Evolutionary conservation across 1,284 basidiomycete genomes (phyloP), one percentile per base, ranked within the genome.

Genomic region (Melanopsichium pennsylvanicum): DNA sequence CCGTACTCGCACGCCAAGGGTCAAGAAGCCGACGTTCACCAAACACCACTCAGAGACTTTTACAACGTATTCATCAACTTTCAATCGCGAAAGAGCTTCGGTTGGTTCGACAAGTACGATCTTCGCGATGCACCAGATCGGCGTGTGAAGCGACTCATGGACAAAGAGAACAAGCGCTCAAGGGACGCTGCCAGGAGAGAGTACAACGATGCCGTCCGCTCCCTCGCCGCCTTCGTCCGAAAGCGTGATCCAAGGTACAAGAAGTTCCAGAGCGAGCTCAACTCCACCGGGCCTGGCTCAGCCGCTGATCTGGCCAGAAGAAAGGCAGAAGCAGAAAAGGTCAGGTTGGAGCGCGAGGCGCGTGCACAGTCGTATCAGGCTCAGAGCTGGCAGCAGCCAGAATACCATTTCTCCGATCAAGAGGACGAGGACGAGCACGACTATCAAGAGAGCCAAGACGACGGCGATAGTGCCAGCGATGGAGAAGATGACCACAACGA

Each of bases 221-320:
- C 62, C 18, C 44, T 98, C 5, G 90, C 89, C 2, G 86, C 86
- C 70, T 97, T 96, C 80, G 83, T 97, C 49, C 89, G 93, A 48
- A 95, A 94, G 82, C 89, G 95, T 41, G 95, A 98, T 81, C 93
- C 94, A 2, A 87, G 95, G 10, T 93, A 91, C 84, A 93, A 92
- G 81, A 84, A 76, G 39, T 69, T 81, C 39, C 71, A 78, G 33
- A 68, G 67, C 34, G 57, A 64, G 34, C 72, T 82, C 36, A 58
- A 72, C 93, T 91, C 92, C 90, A 95, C 80, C 87, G 87, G 74
- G 79, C 87, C 15, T 12, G 52, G 56, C 16, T 58, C 59, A 23
- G 44, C 63, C 3, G 61, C 81, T 9, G 81, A 84, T 26, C 84
- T 86, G 43, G 86, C 5, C 84, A 86, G 10, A 87, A 85, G 6